These are phyloP conservation scores for Trichoderma koningii DNA, from an alignment of 2,329 filamentous ascomycete genomes.

Conservation along the genomic window DNA sequence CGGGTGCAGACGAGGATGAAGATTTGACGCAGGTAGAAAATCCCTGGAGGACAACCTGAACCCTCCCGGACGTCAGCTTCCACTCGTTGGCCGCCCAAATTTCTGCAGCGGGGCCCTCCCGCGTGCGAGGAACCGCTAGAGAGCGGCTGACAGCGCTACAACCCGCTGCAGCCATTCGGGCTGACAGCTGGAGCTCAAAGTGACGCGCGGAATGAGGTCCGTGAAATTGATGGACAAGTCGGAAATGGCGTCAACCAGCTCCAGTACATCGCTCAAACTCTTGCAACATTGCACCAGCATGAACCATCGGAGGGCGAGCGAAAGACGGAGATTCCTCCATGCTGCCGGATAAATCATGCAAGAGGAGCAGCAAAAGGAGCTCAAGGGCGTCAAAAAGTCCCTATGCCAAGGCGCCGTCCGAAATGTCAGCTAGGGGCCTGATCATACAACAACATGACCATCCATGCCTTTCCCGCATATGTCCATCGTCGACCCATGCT, in stretches of 20 bases:
- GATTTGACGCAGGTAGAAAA: not conserved
- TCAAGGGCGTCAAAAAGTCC: not conserved
- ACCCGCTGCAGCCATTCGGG: not conserved
- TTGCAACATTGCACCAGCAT: no score
- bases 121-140: constrained; percentile 1
- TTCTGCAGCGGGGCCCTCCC: not conserved
- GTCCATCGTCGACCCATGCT: not conserved
- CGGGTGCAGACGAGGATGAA: not conserved
- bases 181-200: not conserved
- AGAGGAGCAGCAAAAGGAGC: not conserved
- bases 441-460: no score
- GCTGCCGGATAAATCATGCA: no score
- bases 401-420: not conserved
- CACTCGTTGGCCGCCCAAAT: not conserved
- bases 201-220: not conserved
- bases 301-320: no score
- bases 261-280: no score
- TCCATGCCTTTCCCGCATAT: no score
- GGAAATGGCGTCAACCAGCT: no score
- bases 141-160: not conserved
- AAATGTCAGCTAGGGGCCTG: not conserved
- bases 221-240: not conserved
- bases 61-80: no score
- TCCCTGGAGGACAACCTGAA: no score
- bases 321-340: no score